phyloP scores from a whole-genome alignment of 2,329 filamentous ascomycete species.

The Botryotinia calthae region DNA sequence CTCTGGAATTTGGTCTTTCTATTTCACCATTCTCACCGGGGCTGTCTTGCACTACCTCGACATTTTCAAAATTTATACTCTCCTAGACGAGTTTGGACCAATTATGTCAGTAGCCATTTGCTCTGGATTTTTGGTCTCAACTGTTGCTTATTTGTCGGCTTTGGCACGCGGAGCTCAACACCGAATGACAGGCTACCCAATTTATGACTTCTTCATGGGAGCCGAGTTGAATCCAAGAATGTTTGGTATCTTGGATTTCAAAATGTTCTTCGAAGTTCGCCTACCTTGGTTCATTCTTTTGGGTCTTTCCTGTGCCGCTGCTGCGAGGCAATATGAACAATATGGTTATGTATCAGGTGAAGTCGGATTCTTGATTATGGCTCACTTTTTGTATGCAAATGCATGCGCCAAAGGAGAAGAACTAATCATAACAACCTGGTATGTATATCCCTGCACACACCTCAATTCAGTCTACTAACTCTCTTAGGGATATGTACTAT shows the following conservation, averaged over 20 bases:
- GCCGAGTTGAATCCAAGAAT: constrained; percentile 83
- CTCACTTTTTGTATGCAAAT: constrained; percentile 88
- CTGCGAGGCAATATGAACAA: constrained; percentile 76
- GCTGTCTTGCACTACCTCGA: constrained; percentile 76
- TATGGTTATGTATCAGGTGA: constrained; percentile 88
- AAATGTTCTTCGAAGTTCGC: constrained; percentile 94
- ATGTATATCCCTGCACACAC: constrained; percentile 22
- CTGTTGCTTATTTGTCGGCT: constrained; percentile 84
- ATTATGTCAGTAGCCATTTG: constrained; percentile 90
- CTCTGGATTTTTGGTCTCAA: constrained; percentile 79
- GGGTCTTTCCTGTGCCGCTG: constrained; percentile 71
- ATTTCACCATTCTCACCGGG: constrained; percentile 73
- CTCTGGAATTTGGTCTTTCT: constrained; percentile 84
- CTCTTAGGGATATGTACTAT: constrained; percentile 79
- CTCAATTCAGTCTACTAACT: constrained; percentile 3
- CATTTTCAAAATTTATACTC: constrained; percentile 82
- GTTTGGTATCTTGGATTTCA: constrained; percentile 82
- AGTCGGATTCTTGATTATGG: constrained; percentile 79
- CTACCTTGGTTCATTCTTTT: constrained; percentile 91
- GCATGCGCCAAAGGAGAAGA: constrained; percentile 91
- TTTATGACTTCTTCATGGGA: constrained; percentile 92
- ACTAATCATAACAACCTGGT: constrained; percentile 83
- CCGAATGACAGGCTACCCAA: constrained; percentile 79
- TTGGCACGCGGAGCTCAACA: constrained; percentile 77
- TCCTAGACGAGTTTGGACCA: constrained; percentile 93